phyloP scores from a whole-genome alignment of 768 basidiomycete genomes.

The Brasilioporus rufonigricans region DNA sequence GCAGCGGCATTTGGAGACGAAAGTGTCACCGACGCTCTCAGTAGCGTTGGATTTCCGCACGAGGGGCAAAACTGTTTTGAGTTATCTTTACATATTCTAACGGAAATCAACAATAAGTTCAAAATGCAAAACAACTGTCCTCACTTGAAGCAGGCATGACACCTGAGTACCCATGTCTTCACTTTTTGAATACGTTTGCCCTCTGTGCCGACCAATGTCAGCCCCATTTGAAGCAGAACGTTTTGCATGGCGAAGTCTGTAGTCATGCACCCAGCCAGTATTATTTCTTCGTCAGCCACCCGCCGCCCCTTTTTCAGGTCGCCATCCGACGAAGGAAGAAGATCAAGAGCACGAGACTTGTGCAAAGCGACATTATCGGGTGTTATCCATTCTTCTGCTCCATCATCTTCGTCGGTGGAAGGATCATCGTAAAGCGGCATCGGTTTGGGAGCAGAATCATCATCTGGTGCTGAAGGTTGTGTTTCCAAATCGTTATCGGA shows the following conservation, averaged over 20 bases:
- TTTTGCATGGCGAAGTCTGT: constrained; percentile 99
- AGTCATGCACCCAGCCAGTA: constrained; percentile 90
- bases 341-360: constrained; percentile 83
- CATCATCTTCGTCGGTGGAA: constrained; percentile 72
- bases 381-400: constrained; percentile 97
- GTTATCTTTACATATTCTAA: constrained; percentile 91
- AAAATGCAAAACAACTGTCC: constrained; percentile 30
- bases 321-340: constrained; percentile 59
- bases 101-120: not conserved
- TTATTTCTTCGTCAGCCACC: constrained; percentile 34
- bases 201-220: constrained; percentile 85
- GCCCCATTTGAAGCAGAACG: constrained; percentile 89
- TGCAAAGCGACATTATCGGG: constrained; percentile 81
- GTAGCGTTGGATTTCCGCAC: constrained; percentile 88
- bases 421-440: constrained; percentile 65
- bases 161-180: constrained; percentile 93
- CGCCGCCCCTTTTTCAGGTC: constrained; percentile 32
- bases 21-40: constrained; percentile 89
- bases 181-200: constrained; percentile 89
- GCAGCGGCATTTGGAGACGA: constrained; percentile 58
- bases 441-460: constrained; percentile 4
- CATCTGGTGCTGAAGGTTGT: constrained; percentile 16
- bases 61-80: constrained; percentile 97
- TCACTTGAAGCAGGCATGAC: constrained; percentile 99
- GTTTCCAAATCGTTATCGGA: constrained; percentile 26